A percentile compares a stretch with the other conserved stretches of the same genome.
Evolutionary conservation across 805 yeast genomes (phyloP).

Genomic region (Myxozyma mucilagina): DNA sequence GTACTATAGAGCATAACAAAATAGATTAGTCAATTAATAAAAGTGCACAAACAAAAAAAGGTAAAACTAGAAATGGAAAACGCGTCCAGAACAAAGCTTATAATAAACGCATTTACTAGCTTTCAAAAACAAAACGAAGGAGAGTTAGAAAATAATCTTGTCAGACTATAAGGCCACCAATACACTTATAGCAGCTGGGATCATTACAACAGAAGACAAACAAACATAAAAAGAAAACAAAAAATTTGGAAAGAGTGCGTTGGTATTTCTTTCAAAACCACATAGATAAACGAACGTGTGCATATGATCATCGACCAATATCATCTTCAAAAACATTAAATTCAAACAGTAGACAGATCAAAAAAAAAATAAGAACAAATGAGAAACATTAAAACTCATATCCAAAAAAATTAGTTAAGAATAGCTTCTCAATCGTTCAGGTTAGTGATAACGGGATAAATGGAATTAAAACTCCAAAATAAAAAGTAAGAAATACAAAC

Average conservation of each 20-base stretch:
- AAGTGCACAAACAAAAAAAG: not conserved
- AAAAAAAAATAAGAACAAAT: not conserved
- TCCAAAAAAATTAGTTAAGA: not conserved
- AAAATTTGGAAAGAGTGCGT: not conserved
- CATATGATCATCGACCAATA: conserved; percentile 1
- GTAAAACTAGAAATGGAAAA: not conserved
- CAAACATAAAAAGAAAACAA: not conserved
- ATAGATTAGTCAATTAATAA: not conserved
- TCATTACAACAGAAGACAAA: too few species aligned
- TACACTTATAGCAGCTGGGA: too few species aligned
- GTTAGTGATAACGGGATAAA: not conserved
- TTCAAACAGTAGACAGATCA: not conserved
- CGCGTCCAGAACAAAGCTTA: not conserved
- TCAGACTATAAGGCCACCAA: too few species aligned
- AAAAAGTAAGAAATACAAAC: not conserved
- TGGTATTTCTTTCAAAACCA: not conserved
- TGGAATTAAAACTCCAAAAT: not conserved
- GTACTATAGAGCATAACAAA: not conserved
- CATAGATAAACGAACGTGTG: not conserved
- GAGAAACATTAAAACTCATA: not conserved
- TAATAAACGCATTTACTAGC: not conserved
- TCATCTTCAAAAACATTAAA: not conserved
- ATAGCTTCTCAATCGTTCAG: not conserved
- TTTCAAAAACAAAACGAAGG: not conserved
- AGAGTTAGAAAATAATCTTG: too few species aligned